These are phyloP conservation scores for Aspergillus spinulosporus DNA, from an alignment of 2,329 filamentous ascomycete genomes.

Conservation along the genomic window DNA sequence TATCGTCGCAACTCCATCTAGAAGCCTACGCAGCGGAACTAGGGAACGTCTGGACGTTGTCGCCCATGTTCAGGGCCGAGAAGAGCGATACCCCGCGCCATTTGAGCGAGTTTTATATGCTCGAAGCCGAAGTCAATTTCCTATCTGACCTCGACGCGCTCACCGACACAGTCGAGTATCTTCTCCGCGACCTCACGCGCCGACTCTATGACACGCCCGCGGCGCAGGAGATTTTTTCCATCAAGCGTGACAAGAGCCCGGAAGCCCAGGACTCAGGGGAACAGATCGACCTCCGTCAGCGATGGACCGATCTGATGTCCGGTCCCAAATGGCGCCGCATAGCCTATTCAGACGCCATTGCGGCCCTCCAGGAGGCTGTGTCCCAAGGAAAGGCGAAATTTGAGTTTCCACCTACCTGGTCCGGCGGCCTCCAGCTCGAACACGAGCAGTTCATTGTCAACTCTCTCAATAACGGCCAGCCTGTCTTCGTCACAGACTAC, in stretches of 20 bases:
- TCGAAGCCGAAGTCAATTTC: constrained; percentile 88
- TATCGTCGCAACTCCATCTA: constrained; percentile 90
- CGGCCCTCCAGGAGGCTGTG: constrained; percentile 62
- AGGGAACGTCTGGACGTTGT: constrained; percentile 89
- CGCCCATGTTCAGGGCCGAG: constrained; percentile 91
- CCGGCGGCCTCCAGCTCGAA: constrained; percentile 77
- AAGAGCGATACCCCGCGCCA: constrained; percentile 90
- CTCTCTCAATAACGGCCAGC: constrained; percentile 61
- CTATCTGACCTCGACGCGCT: constrained; percentile 67
- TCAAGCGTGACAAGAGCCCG: constrained; percentile 38
- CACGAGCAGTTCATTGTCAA: constrained; percentile 87
- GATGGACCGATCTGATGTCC: constrained; percentile 70
- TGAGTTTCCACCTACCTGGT: constrained; percentile 68
- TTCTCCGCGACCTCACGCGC: constrained; percentile 63
- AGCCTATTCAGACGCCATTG: constrained; percentile 77
- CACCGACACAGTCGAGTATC: constrained; percentile 76
- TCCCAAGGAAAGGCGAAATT: constrained; percentile 57
- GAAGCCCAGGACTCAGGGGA: constrained; percentile 41
- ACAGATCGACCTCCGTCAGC: constrained; percentile 57
- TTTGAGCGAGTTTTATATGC: constrained; percentile 97
- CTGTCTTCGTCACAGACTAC: constrained; percentile 91
- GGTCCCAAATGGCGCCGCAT: constrained; percentile 70
- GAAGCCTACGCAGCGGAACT: constrained; percentile 88
- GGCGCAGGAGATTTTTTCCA: constrained; percentile 57
- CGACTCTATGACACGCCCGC: constrained; percentile 53